These are phyloP conservation scores for Gypsophila paniculata DNA, from an alignment of 179 eudicot species.

Conservation along the genomic window DNA sequence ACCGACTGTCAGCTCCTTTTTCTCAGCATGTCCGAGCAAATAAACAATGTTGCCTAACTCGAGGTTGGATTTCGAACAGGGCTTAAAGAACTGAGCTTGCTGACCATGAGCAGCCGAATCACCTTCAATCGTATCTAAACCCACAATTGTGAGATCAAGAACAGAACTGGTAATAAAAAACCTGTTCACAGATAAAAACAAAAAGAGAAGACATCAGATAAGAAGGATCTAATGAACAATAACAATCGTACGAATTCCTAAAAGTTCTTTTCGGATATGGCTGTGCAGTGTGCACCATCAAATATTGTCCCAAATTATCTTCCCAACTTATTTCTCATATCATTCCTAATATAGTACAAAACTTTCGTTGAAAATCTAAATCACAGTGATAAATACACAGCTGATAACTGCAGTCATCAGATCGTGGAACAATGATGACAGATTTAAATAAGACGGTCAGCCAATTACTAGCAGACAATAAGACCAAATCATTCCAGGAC, in stretches of 20 bases:
- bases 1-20: conserved; percentile 64
- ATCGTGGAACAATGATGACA: not conserved
- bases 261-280: not conserved
- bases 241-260: not conserved
- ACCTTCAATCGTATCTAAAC: conserved; percentile 71
- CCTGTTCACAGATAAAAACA: conserved; percentile 37
- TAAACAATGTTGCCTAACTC: conserved; percentile 74
- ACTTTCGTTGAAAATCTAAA: not conserved
- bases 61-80: conserved; percentile 66
- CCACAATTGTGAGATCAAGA: conserved; percentile 92
- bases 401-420: not conserved
- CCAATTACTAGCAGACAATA: conserved; percentile 3
- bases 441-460: not conserved
- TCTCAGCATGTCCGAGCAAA: conserved; percentile 65
- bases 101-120: conserved; percentile 56
- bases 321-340: not conserved
- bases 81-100: conserved; percentile 70
- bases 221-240: not conserved
- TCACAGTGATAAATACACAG: not conserved
- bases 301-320: not conserved
- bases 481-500: conserved; percentile 1
- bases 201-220: not conserved
- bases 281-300: not conserved
- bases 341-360: not conserved
- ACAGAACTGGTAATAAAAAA: conserved; percentile 91